Percentiles rank a stretch among this genome's conserved stretches.
These are phyloP conservation scores for Penicillium oxalicum DNA, from an alignment of 2,329 filamentous ascomycete genomes.

Conservation along the genomic window DNA sequence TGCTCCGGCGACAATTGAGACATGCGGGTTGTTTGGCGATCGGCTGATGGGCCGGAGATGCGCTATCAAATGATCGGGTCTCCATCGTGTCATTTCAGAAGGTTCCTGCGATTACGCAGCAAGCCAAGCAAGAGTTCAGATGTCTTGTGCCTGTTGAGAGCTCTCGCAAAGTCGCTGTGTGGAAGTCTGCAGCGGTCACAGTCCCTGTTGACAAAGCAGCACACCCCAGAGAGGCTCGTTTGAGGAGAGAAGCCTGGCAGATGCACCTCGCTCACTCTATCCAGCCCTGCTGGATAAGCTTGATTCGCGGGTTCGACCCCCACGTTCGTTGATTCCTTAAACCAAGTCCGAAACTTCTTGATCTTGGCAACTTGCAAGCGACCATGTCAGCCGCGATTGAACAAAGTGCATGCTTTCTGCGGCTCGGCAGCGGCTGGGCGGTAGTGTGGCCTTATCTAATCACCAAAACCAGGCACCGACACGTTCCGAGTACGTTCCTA, in stretches of 20 bases:
- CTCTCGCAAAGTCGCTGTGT: background rate
- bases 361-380: background rate
- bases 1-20: slow-evolving; percentile 60
- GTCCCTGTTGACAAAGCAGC: too few relatives aligned
- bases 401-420: too few relatives aligned
- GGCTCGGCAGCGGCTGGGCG: too few relatives aligned
- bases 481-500: too few relatives aligned
- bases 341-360: slow-evolving; percentile 14
- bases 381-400: too few relatives aligned
- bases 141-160: background rate
- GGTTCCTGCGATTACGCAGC: too few relatives aligned
- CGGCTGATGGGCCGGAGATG: slow-evolving; percentile 3
- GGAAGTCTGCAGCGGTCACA: too few relatives aligned
- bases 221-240: too few relatives aligned
- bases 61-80: slow-evolving; percentile 1
- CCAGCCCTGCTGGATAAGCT: slow-evolving; percentile 42
- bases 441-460: too few relatives aligned
- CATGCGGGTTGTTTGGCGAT: slow-evolving; percentile 47
- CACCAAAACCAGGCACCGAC: too few relatives aligned
- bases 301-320: slow-evolving; percentile 45
- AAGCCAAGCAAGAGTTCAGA: background rate
- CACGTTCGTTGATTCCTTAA: slow-evolving; percentile 35
- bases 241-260: too few relatives aligned
- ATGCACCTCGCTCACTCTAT: background rate
- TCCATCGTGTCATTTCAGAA: slow-evolving; percentile 9